A percentile compares a stretch with the other conserved stretches of the same genome.
These are phyloP conservation scores for Chiua virens DNA, from an alignment of 768 basidiomycete genomes.

Conservation along the genomic window DNA sequence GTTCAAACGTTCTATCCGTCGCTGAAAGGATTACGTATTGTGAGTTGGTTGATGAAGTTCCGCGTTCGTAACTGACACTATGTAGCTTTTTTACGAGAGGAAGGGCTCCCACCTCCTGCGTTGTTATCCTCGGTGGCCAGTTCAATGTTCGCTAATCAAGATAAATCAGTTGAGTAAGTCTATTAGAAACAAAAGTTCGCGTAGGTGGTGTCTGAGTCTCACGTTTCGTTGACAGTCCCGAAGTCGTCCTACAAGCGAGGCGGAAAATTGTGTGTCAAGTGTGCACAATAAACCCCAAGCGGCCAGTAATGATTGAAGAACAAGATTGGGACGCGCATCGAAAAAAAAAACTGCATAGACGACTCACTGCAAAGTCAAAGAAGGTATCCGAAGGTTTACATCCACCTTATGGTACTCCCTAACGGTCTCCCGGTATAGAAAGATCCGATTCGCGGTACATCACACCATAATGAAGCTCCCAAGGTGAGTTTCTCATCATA, in stretches of 20 bases:
- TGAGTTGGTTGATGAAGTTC: conserved; percentile 24
- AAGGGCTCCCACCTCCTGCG: conserved; percentile 54
- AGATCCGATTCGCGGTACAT: conserved; percentile 3
- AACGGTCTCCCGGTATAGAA: conserved; percentile 6
- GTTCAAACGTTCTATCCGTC: conserved; percentile 48
- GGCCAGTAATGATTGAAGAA: conserved; percentile 66
- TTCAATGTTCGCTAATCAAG: conserved; percentile 47
- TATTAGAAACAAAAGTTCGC: not conserved
- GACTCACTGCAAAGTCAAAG: conserved; percentile 37
- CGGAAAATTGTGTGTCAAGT: conserved; percentile 57
- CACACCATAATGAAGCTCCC: conserved; percentile 5
- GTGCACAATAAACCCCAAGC: conserved; percentile 57
- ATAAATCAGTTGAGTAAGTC: conserved; percentile 49
- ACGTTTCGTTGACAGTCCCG: conserved; percentile 47
- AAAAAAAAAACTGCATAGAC: conserved; percentile 54
- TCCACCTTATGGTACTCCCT: not conserved
- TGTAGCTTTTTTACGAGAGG: conserved; percentile 51
- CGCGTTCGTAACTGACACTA: conserved; percentile 1
- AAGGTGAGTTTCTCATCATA: conserved; percentile 8
- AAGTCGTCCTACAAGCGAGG: conserved; percentile 51
- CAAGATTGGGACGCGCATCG: conserved; percentile 56
- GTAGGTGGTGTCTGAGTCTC: conserved; percentile 4
- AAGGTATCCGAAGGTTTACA: conserved; percentile 6
- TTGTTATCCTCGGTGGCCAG: conserved; percentile 54
- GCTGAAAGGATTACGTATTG: conserved; percentile 53